Base-by-base conservation (phyloP, 148 eudicot genomes). In the Arbutus unedo region DNA sequence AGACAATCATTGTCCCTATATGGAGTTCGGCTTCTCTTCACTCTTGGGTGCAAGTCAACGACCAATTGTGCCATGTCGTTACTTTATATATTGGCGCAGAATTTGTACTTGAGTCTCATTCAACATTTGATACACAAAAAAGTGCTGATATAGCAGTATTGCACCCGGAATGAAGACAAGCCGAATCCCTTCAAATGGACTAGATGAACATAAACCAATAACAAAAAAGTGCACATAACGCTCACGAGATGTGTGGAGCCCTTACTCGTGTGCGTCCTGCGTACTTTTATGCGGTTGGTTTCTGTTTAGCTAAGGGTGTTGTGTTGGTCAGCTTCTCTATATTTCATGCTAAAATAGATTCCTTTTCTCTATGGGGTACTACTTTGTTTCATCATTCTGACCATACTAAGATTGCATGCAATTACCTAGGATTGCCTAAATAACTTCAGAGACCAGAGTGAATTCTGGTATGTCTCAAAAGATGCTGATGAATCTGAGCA, bases 341-440 rank as follows among this genome's bases (percentile, higher is more conserved):
- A 25, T 15, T 68, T 8, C 5, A 25, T 59, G 2, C 48, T 13
- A 50, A 19, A 50, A 74, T 62, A 9, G 11, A 38, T 21, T 15
- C 1, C 9, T 50, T 51, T 9, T 51, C 54, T 51, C 23, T 25
- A 25, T 62, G 21, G 38, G 38, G 38, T 23, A 21, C 68, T 0
- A 8, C 71, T 31, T 25, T 66, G 44, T 11, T 84, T n/a, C 38
- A 23, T 62, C 74, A 49, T 73, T 51, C 71, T 80, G 57, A 80
- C 68, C 48, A 41, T 7, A 4, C 31, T 11, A 25, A 76, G 81
- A 38, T 70, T 38, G 6, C 41, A 11, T 45, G 79, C 38, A 21
- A 31, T 31, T 31, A 31, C 38, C 83, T 89, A 91, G 94, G 94
- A 89, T 18, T 86, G 90, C 85, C 82, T 92, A 50, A 91, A 92